phyloP scores from a whole-genome alignment of 768 basidiomycete genomes.

The Cystobasidium tubakii region DNA sequence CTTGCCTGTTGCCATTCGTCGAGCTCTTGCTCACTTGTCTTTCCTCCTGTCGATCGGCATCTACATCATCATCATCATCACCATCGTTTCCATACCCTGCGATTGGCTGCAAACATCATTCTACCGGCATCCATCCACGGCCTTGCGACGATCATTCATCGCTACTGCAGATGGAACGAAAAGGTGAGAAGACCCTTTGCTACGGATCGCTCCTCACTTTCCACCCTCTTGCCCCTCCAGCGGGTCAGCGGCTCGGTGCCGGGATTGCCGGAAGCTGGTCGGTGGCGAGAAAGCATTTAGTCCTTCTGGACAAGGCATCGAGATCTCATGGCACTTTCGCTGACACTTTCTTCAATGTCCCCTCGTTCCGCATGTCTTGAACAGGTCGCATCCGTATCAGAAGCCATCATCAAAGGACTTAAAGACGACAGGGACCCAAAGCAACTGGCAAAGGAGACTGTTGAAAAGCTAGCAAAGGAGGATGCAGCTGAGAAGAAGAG shows the following conservation, averaged over 20 bases:
- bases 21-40: background rate
- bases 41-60: background rate
- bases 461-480: conserved; percentile 5
- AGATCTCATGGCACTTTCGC: no score
- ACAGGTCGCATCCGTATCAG: background rate
- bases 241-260: no score
- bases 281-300: background rate
- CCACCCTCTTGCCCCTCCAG: background rate
- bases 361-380: no score
- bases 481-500: background rate
- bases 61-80: background rate
- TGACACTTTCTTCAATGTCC: no score
- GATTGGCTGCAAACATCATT: background rate
- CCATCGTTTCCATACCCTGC: background rate
- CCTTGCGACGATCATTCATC: no score
- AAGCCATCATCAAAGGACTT: conserved; percentile 1
- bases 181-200: conserved; percentile 18
- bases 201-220: no score
- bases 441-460: conserved; percentile 4
- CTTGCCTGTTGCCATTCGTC: background rate
- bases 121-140: background rate
- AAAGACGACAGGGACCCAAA: background rate
- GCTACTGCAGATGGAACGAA: conserved; percentile 27
- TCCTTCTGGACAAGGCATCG: no score
- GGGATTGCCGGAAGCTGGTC: conserved; percentile 3